Conservation (phyloP, 805 yeast genomes). For the Lachancea fermentati region DNA sequence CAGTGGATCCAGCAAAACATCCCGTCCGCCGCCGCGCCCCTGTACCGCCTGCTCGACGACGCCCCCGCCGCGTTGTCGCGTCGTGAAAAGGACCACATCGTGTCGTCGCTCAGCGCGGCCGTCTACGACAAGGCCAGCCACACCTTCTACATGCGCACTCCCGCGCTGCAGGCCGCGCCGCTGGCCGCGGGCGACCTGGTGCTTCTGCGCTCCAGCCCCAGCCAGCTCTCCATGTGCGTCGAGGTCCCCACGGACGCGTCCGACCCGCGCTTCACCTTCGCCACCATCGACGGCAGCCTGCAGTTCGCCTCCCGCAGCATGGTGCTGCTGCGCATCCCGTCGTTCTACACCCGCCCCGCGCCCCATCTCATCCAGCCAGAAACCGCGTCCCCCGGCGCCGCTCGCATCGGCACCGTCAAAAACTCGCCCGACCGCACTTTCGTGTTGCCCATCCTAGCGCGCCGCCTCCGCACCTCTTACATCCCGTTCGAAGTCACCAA, state of each 20-base stretch:
- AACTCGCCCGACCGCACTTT: conserved; percentile 23
- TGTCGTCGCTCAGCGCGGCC: conserved; percentile 1
- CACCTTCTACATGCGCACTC: conserved; percentile 9
- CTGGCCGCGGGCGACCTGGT: conserved; percentile 60
- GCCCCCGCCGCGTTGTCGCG: conserved; percentile 2
- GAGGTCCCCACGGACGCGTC: conserved; percentile 44
- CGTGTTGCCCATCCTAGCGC: conserved; percentile 32
- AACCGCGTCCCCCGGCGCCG: conserved; percentile 12
- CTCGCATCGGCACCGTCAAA: conserved; percentile 27
- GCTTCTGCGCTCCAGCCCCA: conserved; percentile 40
- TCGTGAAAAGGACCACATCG: conserved; percentile 1
- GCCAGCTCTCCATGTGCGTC: conserved; percentile 49
- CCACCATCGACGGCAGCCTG: conserved; percentile 53
- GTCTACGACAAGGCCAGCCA: neutral
- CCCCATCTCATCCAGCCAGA: conserved; percentile 17
- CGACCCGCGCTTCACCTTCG: conserved; percentile 53
- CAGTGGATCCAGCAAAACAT: conserved; percentile 17
- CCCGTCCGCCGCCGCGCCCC: neutral
- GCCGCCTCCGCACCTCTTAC: conserved; percentile 31
- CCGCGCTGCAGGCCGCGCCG: conserved; percentile 11
- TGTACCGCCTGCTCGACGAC: conserved; percentile 5
- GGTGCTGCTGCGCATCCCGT: conserved; percentile 51
- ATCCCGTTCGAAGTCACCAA: conserved; percentile 35
- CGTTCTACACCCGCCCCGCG: conserved; percentile 18
- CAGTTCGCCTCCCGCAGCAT: conserved; percentile 40